Conservation (phyloP, 306 rosid species). For the Cicer judaicum region DNA sequence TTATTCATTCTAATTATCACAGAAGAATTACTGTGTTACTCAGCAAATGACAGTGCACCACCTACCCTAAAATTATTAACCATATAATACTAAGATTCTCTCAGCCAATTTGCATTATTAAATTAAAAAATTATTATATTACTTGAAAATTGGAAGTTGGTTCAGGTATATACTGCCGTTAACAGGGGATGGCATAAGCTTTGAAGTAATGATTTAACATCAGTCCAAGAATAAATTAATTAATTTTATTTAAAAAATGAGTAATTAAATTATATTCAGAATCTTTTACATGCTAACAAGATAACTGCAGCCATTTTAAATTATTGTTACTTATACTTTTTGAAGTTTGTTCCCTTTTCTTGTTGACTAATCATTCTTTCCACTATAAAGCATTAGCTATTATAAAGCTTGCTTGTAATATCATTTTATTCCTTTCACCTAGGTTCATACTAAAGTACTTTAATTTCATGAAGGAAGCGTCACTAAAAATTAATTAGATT, state of each 20-base stretch:
- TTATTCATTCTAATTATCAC: no score
- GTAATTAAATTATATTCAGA: slow-evolving; percentile 33
- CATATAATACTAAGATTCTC: slow-evolving; percentile 39
- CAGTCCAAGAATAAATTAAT: slow-evolving; percentile 38
- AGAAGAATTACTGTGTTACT: slow-evolving; percentile 3
- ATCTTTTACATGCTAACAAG: slow-evolving; percentile 44
- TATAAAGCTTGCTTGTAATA: slow-evolving; percentile 32
- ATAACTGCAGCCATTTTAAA: slow-evolving; percentile 42
- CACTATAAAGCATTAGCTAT: neutral
- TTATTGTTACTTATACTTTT: neutral
- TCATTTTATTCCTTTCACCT: neutral
- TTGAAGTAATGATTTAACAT: slow-evolving; percentile 20
- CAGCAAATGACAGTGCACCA: slow-evolving; percentile 37
- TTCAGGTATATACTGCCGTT: slow-evolving; percentile 43
- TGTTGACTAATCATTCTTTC: slow-evolving; percentile 34
- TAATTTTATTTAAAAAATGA: neutral
- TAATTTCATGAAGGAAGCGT: neutral
- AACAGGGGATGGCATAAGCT: slow-evolving; percentile 32
- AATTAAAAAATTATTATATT: slow-evolving; percentile 13
- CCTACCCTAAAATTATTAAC: slow-evolving; percentile 36
- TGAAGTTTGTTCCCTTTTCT: slow-evolving; percentile 7
- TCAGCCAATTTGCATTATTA: slow-evolving; percentile 1
- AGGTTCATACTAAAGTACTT: slow-evolving; percentile 27
- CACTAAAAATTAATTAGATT: slow-evolving; percentile 14
- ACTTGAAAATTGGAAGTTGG: slow-evolving; percentile 36